Evolutionary conservation across 2,329 filamentous ascomycete species (phyloP), one percentile per base, ranked within the genome.

Genomic region (Neocucurbitaria cava): DNA sequence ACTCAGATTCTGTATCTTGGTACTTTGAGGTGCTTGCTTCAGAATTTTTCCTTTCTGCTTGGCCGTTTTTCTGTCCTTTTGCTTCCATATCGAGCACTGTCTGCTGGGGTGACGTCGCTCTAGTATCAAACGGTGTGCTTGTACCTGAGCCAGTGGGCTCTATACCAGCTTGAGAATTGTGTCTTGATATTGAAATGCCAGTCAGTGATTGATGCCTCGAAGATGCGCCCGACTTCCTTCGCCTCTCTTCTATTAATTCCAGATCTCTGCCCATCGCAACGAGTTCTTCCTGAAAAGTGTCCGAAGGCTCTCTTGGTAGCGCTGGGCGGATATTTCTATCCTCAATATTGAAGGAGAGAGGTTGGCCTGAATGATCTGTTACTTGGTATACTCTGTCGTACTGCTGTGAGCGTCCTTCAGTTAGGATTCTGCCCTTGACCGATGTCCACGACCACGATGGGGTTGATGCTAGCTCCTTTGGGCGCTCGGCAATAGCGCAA

Each of bases 371-470:
- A 24, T 59, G 58, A 15, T 54, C 39, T 20, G 23, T 49, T 2
- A 63, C 52, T 21, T 24, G 39, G 30, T 63, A 61, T 11, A 17
- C 31, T 41, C 52, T 47, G 23, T 42, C 18, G 13, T 30, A 5
- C 18, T 24, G 21, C 36, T 46, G 23, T 40, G 35, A 17, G 39
- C 38, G 18, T 33, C 18, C 35, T 38, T 38, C n/a, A 24, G 5
- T 18, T 6, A 54, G 11, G 11, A 65, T 49, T 1, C 48, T 18
- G 15, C 52, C 60, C 21, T 62, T 52, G 1, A 65, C 33, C 9
- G 51, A 58, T 1, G 56, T 47, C 62, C 60, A 65, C 13, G 52
- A 52, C 62, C 62, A 65, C n/a, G 52, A 58, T 31, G 62, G 62
- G 18, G 50, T 51, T 17, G 10, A 21, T 6, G 18, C 21, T 43